phyloP scores from a whole-genome alignment of 169 alveolate species.

The Plasmodium vivax region DNA sequence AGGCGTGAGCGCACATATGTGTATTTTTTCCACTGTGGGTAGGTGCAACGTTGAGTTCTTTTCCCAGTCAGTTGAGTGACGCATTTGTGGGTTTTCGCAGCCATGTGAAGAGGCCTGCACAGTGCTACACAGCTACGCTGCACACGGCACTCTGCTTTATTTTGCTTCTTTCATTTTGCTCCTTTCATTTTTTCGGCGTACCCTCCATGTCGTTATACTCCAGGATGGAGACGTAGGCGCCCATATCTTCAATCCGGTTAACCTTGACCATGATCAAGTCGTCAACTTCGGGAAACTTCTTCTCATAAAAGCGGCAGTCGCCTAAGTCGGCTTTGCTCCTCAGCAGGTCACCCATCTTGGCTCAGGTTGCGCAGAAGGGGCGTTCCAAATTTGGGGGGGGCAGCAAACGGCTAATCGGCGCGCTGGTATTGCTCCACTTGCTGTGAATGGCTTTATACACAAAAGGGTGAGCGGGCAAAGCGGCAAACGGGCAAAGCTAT shows the following conservation, averaged over 20 bases:
- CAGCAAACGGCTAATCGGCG: neutral
- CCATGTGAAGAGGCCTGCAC: too few species aligned
- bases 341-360: constrained; percentile 47
- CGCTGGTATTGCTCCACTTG: neutral
- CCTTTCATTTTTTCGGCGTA: neutral
- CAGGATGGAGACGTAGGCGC: constrained; percentile 97
- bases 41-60: neutral
- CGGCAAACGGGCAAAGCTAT: neutral
- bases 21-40: neutral
- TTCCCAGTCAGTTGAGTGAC: neutral
- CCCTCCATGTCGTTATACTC: constrained; percentile 98
- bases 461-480: too few species aligned
- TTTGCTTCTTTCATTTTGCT: neutral
- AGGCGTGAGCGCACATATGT: neutral
- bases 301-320: constrained; percentile 94
- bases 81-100: neutral
- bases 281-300: constrained; percentile 93
- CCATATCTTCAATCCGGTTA: constrained; percentile 94
- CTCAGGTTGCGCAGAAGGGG: neutral
- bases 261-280: constrained; percentile 95
- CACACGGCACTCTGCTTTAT: neutral
- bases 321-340: constrained; percentile 82
- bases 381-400: neutral
- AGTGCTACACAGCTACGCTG: neutral
- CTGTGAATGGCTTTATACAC: neutral